Evolutionary conservation across 139 green algal species (phyloP).

Genomic region (Chlorella sp.): DNA sequence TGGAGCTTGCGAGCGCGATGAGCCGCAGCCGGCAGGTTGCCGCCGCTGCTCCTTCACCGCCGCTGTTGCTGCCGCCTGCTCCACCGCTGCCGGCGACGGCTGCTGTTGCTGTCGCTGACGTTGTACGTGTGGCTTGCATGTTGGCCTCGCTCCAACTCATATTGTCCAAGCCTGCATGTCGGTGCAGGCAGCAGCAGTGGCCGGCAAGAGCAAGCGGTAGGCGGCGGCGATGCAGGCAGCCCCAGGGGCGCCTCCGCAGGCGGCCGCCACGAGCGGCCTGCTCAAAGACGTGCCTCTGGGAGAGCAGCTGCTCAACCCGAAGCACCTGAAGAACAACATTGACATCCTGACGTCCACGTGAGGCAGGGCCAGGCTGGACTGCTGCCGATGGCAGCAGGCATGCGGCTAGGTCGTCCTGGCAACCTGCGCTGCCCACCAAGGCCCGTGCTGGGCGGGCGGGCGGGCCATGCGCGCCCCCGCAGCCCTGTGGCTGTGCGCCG

Average conservation of each 20-base stretch:
- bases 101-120: neutral
- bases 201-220: neutral
- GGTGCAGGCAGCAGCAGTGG: neutral
- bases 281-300: conserved; percentile 10
- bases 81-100: neutral
- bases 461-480: too few relatives aligned
- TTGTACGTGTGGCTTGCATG: too few relatives aligned
- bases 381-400: too few relatives aligned
- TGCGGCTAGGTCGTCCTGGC: too few relatives aligned
- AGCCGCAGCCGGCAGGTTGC: neutral
- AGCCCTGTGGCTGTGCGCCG: too few relatives aligned
- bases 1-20: too few relatives aligned
- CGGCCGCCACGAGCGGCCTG: neutral
- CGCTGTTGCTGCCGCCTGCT: neutral
- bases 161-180: too few relatives aligned
- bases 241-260: neutral
- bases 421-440: too few relatives aligned
- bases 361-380: neutral
- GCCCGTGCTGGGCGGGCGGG: too few relatives aligned
- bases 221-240: neutral
- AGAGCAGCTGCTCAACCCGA: neutral
- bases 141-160: too few relatives aligned
- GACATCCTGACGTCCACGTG: conserved; percentile 33
- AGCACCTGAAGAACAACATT: conserved; percentile 22
- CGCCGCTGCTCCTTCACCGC: too few relatives aligned